Evolutionary conservation across 1,139 yeast genomes (phyloP).

Genomic region (Yamadazyma sp.): DNA sequence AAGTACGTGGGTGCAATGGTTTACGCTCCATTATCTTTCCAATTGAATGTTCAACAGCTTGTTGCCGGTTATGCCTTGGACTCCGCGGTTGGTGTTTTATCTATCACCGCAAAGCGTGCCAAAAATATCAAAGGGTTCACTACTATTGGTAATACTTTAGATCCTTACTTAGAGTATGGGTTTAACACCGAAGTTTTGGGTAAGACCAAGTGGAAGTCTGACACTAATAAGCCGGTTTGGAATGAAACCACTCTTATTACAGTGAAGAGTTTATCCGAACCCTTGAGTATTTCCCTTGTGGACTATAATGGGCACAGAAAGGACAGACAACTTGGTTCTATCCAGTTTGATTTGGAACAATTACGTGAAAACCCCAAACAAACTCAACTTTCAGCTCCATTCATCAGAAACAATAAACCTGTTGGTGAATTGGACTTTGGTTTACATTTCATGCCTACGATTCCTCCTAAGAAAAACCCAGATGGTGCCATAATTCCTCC

Average conservation of each 20-base stretch:
- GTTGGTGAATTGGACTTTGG: conserved; percentile 76
- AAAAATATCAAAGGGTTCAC: conserved; percentile 67
- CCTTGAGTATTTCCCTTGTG: conserved; percentile 64
- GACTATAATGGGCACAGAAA: conserved; percentile 80
- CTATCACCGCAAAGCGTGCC: conserved; percentile 67
- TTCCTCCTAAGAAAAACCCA: conserved; percentile 71
- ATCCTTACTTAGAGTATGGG: conserved; percentile 82
- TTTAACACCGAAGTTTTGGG: conserved; percentile 60
- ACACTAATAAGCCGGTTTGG: conserved; percentile 78
- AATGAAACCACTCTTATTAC: conserved; percentile 74
- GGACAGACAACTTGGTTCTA: conserved; percentile 77
- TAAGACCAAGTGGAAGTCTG: conserved; percentile 62
- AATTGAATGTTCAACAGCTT: conserved; percentile 86
- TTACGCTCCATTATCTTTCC: conserved; percentile 87
- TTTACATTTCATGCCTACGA: conserved; percentile 73
- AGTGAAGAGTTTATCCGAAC: conserved; percentile 76
- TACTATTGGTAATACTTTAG: conserved; percentile 74
- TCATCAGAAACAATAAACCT: conserved; percentile 76
- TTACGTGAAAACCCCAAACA: conserved; percentile 57
- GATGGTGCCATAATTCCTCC: conserved; percentile 88
- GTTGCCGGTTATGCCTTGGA: conserved; percentile 80
- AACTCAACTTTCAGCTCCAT: conserved; percentile 51
- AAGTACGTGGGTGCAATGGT: conserved; percentile 87
- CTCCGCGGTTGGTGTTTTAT: conserved; percentile 84
- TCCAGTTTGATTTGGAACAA: conserved; percentile 72